Base-by-base conservation (phyloP, 208 protist species). In the Naegleria lovaniensis region DNA sequence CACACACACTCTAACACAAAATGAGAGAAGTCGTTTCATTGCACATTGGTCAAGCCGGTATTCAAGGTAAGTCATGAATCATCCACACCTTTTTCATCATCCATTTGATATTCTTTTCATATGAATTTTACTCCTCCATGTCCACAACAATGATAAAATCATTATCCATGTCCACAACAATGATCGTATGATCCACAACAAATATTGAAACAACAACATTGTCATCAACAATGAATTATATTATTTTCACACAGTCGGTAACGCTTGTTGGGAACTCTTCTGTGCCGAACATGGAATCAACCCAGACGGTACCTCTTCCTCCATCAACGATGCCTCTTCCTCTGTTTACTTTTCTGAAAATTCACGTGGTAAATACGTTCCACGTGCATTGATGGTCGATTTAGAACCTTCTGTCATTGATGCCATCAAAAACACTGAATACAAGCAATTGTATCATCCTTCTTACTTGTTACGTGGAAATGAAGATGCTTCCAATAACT, bases 401-500 rank as follows among this genome's bases (percentile, higher is more conserved):
- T 94, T 99, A 48, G 98, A 99, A 94, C 98, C 99, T 40, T 98
- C 97, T 75, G 97, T 98, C 40, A 95, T 99, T 90, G 98, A 99
- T 92, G 97, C 98, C 94, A 95, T 99, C n/a, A 95, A 97, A 92
- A 98, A 94, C 85, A 97, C 97, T 92, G 96, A 95, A 79, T 99
- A 99, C 96, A 92, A 95, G 86, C 91, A 98, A 92, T 95, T 99
- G 85, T 99, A 98, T 96, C 98, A 99, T 96, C 98, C 98, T 48
- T 97, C 99, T 92, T 96, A 99, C 93, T 92, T 99, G 83, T 98
- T 99, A 93, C 95, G 95, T 86, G 98, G 97, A 92, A 98, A 98
- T 95, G 98, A 99, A 94, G 98, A 99, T 92, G 97, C 98, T 79
- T 98, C 97, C 92, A 99, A 99, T 96, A 99, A 99, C 96, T 99